phyloP scores from a whole-genome alignment of 768 basidiomycete species.

The Collybia mongolica region DNA sequence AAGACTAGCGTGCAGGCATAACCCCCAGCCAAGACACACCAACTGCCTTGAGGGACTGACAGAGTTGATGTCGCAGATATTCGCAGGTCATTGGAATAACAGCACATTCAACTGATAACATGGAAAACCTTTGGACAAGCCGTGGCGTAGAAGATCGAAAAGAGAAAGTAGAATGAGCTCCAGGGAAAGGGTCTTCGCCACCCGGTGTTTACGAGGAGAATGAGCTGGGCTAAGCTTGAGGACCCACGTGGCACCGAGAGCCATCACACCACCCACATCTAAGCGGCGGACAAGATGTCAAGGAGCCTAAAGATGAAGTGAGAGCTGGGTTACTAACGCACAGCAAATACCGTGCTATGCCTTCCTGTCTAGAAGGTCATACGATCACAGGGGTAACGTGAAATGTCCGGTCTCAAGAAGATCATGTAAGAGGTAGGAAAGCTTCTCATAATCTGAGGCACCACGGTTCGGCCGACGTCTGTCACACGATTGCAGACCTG shows the following conservation, averaged over 20 bases:
- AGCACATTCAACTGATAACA: neutral
- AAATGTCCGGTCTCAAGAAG: conserved; percentile 10
- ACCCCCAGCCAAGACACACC: neutral
- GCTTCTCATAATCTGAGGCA: conserved; percentile 1
- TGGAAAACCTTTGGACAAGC: conserved; percentile 10
- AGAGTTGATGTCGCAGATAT: neutral
- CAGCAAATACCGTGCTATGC: conserved; percentile 29
- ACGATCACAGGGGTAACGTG: conserved; percentile 36
- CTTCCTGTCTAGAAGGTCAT: conserved; percentile 41
- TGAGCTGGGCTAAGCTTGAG: conserved; percentile 12
- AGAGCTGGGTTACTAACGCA: conserved; percentile 38
- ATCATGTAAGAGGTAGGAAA: neutral
- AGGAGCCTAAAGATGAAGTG: conserved; percentile 22
- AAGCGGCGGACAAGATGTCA: conserved; percentile 21
- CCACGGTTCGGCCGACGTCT: conserved; percentile 6
- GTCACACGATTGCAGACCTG: conserved; percentile 4
- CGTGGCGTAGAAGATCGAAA: conserved; percentile 12
- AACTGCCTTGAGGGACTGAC: conserved; percentile 3
- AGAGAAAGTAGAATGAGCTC: conserved; percentile 7
- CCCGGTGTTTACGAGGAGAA: conserved; percentile 17
- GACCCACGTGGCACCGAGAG: conserved; percentile 25
- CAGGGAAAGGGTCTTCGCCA: conserved; percentile 18
- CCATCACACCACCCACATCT: conserved; percentile 11
- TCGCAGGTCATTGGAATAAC: conserved; percentile 9
- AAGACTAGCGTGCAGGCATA: conserved; percentile 23